phyloP scores from a whole-genome alignment of 75 land plant species.

The Selaginella moellendorffii region DNA sequence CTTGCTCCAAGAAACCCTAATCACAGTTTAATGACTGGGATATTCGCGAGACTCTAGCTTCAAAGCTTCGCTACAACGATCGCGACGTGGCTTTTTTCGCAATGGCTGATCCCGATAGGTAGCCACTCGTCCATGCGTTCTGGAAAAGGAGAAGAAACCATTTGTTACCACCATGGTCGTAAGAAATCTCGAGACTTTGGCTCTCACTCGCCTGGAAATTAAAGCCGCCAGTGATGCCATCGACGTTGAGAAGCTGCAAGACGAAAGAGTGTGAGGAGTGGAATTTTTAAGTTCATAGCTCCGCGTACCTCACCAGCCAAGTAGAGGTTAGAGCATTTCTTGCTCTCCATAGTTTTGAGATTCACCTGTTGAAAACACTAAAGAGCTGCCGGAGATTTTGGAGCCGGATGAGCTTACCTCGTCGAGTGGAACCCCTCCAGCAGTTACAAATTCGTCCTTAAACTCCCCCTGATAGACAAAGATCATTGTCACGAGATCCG shows the following conservation, averaged over 20 bases:
- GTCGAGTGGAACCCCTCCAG: slow-evolving; percentile 85
- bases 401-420: slow-evolving; percentile 41
- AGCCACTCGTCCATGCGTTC: background rate
- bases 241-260: slow-evolving; percentile 66
- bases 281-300: background rate
- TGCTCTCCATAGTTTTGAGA: slow-evolving; percentile 87
- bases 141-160: background rate
- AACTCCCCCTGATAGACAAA: slow-evolving; percentile 63
- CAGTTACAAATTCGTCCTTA: slow-evolving; percentile 97
- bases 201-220: slow-evolving; percentile 35
- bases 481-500: background rate
- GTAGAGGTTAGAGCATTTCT: slow-evolving; percentile 35
- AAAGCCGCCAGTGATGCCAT: slow-evolving; percentile 95
- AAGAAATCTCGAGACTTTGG: too few species aligned
- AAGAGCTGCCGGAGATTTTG: background rate
- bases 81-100: too few species aligned
- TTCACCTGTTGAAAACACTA: slow-evolving; percentile 39
- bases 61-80: too few species aligned
- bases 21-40: too few species aligned
- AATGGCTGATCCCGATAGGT: background rate
- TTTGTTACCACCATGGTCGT: background rate
- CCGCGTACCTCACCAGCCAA: slow-evolving; percentile 87
- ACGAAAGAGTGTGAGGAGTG: background rate
- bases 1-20: too few species aligned
- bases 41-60: too few species aligned